These are phyloP conservation scores for Trichoderma erinaceum DNA, from an alignment of 495 filamentous ascomycete genomes.

Conservation along the genomic window DNA sequence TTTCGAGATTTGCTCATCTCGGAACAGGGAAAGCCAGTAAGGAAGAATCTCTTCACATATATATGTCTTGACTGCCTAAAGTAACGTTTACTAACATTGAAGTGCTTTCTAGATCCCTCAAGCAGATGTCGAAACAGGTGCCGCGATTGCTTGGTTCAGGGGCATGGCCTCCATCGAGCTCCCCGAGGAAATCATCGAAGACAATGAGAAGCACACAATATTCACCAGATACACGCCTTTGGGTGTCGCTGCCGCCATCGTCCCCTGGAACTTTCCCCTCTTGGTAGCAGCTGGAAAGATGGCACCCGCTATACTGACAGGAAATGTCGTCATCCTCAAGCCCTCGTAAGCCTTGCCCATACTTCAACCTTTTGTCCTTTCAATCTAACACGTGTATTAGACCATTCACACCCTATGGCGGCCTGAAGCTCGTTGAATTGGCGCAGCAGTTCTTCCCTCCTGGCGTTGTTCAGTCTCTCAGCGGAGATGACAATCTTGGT, in stretches of 20 bases:
- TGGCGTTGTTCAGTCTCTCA: constrained; percentile 62
- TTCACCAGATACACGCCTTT: constrained; percentile 48
- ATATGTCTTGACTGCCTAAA: background rate
- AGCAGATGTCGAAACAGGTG: constrained; percentile 1
- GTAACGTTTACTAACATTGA: background rate
- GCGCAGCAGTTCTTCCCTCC: constrained; percentile 55
- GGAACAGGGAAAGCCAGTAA: constrained; percentile 1
- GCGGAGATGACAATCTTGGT: constrained; percentile 60
- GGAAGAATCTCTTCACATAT: background rate
- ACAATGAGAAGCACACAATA: constrained; percentile 42
- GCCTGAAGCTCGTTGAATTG: constrained; percentile 60
- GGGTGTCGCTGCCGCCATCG: constrained; percentile 49
- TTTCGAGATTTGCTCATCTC: background rate
- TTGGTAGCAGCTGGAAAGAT: constrained; percentile 51
- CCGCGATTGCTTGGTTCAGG: background rate
- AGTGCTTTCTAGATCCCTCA: background rate
- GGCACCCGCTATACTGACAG: constrained; percentile 49
- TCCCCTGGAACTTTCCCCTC: constrained; percentile 61
- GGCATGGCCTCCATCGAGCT: constrained; percentile 20
- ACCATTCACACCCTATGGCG: constrained; percentile 63
- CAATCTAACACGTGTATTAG: background rate
- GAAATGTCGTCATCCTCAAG: constrained; percentile 59
- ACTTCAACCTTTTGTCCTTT: background rate
- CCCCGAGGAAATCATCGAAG: constrained; percentile 44
- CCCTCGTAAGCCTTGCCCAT: constrained; percentile 28